Conservation (phyloP, 352 stramenopile species). For the Globisporangium carolinianum region DNA sequence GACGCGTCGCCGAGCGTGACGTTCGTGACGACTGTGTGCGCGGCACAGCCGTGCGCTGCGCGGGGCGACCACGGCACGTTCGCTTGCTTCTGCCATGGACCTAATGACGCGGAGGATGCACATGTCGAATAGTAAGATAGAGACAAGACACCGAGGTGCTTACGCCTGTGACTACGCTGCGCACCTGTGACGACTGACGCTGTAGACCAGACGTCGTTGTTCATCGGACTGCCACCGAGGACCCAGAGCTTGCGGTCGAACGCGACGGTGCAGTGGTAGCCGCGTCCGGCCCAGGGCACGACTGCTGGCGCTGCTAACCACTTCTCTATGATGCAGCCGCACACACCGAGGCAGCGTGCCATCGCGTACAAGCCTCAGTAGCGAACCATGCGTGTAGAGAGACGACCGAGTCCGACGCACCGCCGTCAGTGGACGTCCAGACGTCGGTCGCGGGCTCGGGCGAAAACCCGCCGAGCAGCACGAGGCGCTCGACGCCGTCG, state of each 20-base stretch:
- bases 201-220: conserved; percentile 76
- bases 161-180: background rate
- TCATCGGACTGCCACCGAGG: conserved; percentile 70
- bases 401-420: conserved; percentile 16
- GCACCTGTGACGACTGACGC: conserved; percentile 41
- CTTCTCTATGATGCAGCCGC: conserved; percentile 15
- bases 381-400: too few species aligned
- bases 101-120: background rate
- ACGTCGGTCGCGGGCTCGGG: conserved; percentile 68
- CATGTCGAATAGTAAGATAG: background rate
- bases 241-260: conserved; percentile 59
- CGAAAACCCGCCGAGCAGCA: conserved; percentile 67
- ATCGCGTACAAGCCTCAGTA: too few species aligned
- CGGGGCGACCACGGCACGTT: conserved; percentile 44
- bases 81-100: conserved; percentile 34
- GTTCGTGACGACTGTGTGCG: conserved; percentile 48
- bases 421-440: conserved; percentile 60
- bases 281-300: conserved; percentile 49
- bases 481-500: conserved; percentile 44
- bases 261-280: conserved; percentile 66
- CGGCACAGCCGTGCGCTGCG: conserved; percentile 49
- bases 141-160: too few species aligned
- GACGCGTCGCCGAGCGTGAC: conserved; percentile 44
- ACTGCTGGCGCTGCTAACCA: conserved; percentile 33
- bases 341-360: background rate